A percentile compares a stretch with the other conserved stretches of the same genome.
These are phyloP conservation scores for Pseudogymnoascus sp. DNA, from an alignment of 2,329 filamentous ascomycete genomes.

Conservation along the genomic window DNA sequence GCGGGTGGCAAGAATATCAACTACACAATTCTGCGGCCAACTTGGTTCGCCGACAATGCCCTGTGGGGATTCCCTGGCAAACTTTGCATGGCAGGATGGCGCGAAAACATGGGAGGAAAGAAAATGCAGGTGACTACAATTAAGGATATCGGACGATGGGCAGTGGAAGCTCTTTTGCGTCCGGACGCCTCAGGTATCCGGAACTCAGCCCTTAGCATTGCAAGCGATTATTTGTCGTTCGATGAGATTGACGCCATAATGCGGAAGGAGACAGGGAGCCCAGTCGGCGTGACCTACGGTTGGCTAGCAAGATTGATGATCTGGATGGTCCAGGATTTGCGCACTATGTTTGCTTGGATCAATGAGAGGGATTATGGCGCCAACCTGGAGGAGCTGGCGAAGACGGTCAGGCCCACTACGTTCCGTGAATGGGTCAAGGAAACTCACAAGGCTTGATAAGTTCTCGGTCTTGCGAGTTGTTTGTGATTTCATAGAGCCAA, in stretches of 20 bases:
- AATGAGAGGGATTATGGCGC: slow-evolving; percentile 22
- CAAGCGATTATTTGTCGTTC: slow-evolving; percentile 38
- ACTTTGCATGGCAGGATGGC: slow-evolving; percentile 26
- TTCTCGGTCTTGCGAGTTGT: not conserved
- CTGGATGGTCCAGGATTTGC: slow-evolving; percentile 21
- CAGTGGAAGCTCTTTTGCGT: slow-evolving; percentile 34
- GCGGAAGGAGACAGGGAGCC: slow-evolving; percentile 20
- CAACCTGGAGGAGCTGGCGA: slow-evolving; percentile 31
- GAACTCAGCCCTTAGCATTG: slow-evolving; percentile 32
- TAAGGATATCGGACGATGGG: slow-evolving; percentile 39
- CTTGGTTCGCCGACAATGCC: slow-evolving; percentile 46
- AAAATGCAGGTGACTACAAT: slow-evolving; percentile 35
- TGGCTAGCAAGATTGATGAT: slow-evolving; percentile 19
- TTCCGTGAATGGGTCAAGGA: slow-evolving; percentile 4
- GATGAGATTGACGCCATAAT: slow-evolving; percentile 28
- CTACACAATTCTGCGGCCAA: slow-evolving; percentile 48
- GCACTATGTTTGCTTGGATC: slow-evolving; percentile 26
- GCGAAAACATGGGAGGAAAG: slow-evolving; percentile 24
- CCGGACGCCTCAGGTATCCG: slow-evolving; percentile 30
- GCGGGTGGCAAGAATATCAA: slow-evolving; percentile 33
- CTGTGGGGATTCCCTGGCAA: slow-evolving; percentile 19
- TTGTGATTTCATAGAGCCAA: not conserved
- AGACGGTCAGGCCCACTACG: slow-evolving; percentile 13
- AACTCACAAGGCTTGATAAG: not conserved
- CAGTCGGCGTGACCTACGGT: slow-evolving; percentile 22